Evolutionary conservation across 208 protist genomes (phyloP), one percentile per base, ranked within the genome.

Genomic region (Acanthamoeba healyi): DNA sequence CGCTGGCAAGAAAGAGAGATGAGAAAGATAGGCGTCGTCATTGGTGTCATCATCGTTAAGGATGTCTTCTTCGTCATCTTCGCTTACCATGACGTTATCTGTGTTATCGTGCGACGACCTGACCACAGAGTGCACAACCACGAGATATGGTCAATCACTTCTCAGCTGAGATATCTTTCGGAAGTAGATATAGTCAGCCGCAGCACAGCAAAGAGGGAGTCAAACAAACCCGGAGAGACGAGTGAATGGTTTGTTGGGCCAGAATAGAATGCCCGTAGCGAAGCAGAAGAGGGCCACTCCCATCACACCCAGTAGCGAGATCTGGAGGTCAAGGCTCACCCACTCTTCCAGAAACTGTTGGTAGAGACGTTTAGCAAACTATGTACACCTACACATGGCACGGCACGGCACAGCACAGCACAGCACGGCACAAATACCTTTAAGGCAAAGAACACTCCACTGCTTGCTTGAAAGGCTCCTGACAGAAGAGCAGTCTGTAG

Each of bases 281-380:
- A 79, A 79, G 38, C 70, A 79, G 70, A 79, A 79, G 38, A 44
- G 9, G 29, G 70, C 70, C 70, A 79, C 70, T 9, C 70, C 70
- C n/a, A 79, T n/a, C 24, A 79, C 29, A 9, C 70, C 70, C 29
- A 79, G 24, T 17, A 79, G 24, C 17, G 70, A 79, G 10, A 79
- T 42, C 38, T 32, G n/a, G 7, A 79, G 9, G 38, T 79, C 70
- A 32, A 79, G 38, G 70, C 36, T n/a, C 10, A 79, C 4, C 70
- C 70, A 79, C 70, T 79, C 70, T 32, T 79, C 70, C 24, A 79
- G 38, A 36, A 79, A 79, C 70, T 79, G 32, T 24, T n/a, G n/a
- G n/a, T n/a, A n/a, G n/a, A n/a, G n/a, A n/a, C n/a, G n/a, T n/a
- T n/a, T n/a, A n/a, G n/a, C n/a, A n/a, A n/a, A n/a, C n/a, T n/a